These are phyloP conservation scores for Suillus occidentalis DNA, from an alignment of 768 basidiomycete genomes.

Conservation along the genomic window DNA sequence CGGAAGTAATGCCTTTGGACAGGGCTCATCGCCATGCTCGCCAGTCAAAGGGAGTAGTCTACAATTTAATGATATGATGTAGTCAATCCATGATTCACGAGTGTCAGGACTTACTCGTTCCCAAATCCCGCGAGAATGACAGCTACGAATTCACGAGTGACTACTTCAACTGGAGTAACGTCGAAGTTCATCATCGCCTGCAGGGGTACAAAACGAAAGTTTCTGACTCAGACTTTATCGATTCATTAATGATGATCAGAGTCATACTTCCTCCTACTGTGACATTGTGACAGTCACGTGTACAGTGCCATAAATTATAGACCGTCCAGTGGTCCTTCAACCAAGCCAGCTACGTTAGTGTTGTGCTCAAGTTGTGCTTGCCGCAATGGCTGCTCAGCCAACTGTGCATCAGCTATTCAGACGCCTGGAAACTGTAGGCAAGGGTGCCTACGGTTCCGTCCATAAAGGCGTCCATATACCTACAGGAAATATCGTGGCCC, in stretches of 20 bases:
- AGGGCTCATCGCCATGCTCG: slow-evolving; percentile 77
- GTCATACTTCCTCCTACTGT: not conserved
- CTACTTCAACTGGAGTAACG: slow-evolving; percentile 49
- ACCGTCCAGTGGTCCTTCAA: not conserved
- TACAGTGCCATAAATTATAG: not conserved
- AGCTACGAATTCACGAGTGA: slow-evolving; percentile 80
- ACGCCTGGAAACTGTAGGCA: slow-evolving; percentile 90
- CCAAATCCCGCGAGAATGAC: slow-evolving; percentile 91
- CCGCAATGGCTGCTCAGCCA: slow-evolving; percentile 41
- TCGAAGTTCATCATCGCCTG: slow-evolving; percentile 58
- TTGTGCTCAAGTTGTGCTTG: not conserved
- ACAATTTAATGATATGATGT: slow-evolving; percentile 15
- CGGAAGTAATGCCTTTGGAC: slow-evolving; percentile 85
- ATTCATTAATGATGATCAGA: not conserved
- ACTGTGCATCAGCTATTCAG: slow-evolving; percentile 80
- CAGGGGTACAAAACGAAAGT: not conserved
- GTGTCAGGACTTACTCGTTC: slow-evolving; percentile 60
- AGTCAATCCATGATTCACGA: slow-evolving; percentile 2
- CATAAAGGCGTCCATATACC: slow-evolving; percentile 86
- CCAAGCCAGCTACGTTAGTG: not conserved
- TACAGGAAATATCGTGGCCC: slow-evolving; percentile 86
- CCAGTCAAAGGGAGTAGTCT: slow-evolving; percentile 76
- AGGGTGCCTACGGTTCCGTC: slow-evolving; percentile 95
- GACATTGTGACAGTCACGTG: slow-evolving; percentile 3
- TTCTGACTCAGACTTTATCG: not conserved